Base-by-base conservation (phyloP, 108 stramenopile genomes). In the Stephanodiscus triporus region DNA sequence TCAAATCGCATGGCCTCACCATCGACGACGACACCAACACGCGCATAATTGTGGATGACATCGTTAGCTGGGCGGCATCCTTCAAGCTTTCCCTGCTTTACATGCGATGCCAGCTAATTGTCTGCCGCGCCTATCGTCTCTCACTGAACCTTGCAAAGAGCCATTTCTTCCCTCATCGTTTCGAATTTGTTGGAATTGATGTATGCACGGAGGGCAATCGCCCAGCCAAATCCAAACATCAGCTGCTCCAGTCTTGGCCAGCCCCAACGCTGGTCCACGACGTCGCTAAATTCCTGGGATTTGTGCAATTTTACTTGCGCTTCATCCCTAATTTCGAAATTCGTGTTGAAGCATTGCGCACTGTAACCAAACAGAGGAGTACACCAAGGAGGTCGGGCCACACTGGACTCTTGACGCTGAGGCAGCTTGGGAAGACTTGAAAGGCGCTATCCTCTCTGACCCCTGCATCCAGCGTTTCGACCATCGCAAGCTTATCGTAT, bases 281-380 rank as follows among this genome's bases (percentile, higher is more conserved):
- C 22, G 42, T 73, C n/a, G 62, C 63, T 2, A 63, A 54, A 10
- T 64, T 65, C 19, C 2, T 65, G 1, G 63, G 72, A 0, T 73
- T 73, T 47, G 60, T 22, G 0, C 19, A 37, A 20, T 72, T 72
- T 40, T 53, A 72, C 34, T 19, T 4, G 6, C 23, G 8, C 26
- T 73, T 63, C 17, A 73, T 73, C 10, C 63, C 54, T 17, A 8
- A 63, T n/a, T 73, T 73, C 40, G 54, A 73, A 19, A 16, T 73
- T 1, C 51, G 37, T 45, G 6, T 16, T 22, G 9, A 23, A 13
- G 23, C 63, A 43, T 1, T 38, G 62, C 20, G 63, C 50, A 29
- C 23, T 54, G 9, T 53, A 1, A 53, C 24, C 23, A 53, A 53
- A 8, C 23, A 20, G 6, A 53, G 1, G 51, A 53, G 9, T 53